A percentile compares a stretch with the other conserved stretches of the same genome.
These are phyloP conservation scores for Mortierella sp. DNA, from an alignment of 371 early-diverging fungal genomes.

Conservation along the genomic window DNA sequence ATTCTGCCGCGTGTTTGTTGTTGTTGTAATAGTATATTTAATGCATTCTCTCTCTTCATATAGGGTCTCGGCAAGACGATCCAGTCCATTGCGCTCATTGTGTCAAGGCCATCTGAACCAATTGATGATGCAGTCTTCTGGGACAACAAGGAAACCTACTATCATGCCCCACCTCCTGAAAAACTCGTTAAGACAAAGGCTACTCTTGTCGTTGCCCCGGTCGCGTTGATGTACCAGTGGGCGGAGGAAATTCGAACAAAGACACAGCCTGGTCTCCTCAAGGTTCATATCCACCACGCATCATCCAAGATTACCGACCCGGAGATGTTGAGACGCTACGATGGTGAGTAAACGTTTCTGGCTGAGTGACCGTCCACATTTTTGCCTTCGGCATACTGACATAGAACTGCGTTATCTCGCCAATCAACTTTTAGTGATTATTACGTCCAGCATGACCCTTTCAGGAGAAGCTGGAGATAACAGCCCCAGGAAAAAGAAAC, in stretches of 20 bases:
- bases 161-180: conserved; percentile 28
- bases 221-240: conserved; percentile 81
- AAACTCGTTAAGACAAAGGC: conserved; percentile 57
- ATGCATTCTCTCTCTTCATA: neutral
- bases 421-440: conserved; percentile 29
- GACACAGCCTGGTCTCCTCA: conserved; percentile 61
- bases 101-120: conserved; percentile 61
- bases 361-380: neutral
- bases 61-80: conserved; percentile 96
- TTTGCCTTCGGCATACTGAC: neutral
- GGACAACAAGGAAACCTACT: conserved; percentile 22
- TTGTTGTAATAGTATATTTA: neutral
- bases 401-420: neutral
- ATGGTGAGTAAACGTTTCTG: conserved; percentile 24
- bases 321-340: conserved; percentile 30
- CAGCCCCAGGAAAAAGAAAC: conserved; percentile 11
- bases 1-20: neutral
- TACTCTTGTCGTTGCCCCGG: conserved; percentile 78
- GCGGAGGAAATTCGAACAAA: conserved; percentile 71
- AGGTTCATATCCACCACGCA: conserved; percentile 75
- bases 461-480: conserved; percentile 22
- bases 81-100: conserved; percentile 84
- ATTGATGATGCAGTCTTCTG: conserved; percentile 41
- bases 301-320: conserved; percentile 59
- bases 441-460: conserved; percentile 30